Percentiles rank a stretch among this genome's conserved stretches.
Conservation (phyloP, 192 early-diverging fungal genomes). For the Coemansia sp. region DNA sequence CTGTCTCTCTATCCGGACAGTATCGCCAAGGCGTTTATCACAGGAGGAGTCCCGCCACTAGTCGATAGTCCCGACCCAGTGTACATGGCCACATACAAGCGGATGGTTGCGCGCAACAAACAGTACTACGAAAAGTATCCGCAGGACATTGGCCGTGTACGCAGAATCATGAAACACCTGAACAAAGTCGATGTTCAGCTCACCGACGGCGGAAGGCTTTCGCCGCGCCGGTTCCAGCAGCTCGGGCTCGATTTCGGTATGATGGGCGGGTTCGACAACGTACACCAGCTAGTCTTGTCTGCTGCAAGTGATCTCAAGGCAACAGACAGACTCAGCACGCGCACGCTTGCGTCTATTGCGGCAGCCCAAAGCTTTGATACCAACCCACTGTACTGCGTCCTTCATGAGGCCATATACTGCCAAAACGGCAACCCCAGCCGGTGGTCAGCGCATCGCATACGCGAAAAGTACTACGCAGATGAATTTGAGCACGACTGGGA, state of each 20-base stretch:
- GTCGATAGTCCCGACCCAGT: slow-evolving; percentile 62
- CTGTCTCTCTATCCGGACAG: slow-evolving; percentile 66
- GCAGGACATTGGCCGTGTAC: slow-evolving; percentile 61
- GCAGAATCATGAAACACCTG: slow-evolving; percentile 59
- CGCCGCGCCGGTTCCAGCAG: slow-evolving; percentile 68
- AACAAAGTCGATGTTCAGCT: slow-evolving; percentile 50
- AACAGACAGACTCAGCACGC: slow-evolving; percentile 39
- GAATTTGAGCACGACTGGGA: slow-evolving; percentile 53
- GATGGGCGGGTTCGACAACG: slow-evolving; percentile 62
- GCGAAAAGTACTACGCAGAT: slow-evolving; percentile 50
- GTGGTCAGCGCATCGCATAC: slow-evolving; percentile 64
- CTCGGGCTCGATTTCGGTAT: slow-evolving; percentile 64
- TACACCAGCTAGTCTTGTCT: slow-evolving; percentile 59
- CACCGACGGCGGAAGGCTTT: slow-evolving; percentile 62
- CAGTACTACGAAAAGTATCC: slow-evolving; percentile 67
- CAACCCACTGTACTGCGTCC: slow-evolving; percentile 64
- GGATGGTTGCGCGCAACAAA: slow-evolving; percentile 62
- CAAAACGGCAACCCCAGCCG: slow-evolving; percentile 57
- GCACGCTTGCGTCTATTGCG: slow-evolving; percentile 48
- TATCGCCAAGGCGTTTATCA: slow-evolving; percentile 63
- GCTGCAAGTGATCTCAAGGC: slow-evolving; percentile 50
- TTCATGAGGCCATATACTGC: slow-evolving; percentile 70
- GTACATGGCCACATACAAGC: slow-evolving; percentile 60
- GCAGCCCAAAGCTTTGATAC: slow-evolving; percentile 54
- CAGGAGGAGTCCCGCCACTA: slow-evolving; percentile 69